Evolutionary conservation across 768 basidiomycete genomes (phyloP).

Genomic region (Hydnomerulius pinastri): DNA sequence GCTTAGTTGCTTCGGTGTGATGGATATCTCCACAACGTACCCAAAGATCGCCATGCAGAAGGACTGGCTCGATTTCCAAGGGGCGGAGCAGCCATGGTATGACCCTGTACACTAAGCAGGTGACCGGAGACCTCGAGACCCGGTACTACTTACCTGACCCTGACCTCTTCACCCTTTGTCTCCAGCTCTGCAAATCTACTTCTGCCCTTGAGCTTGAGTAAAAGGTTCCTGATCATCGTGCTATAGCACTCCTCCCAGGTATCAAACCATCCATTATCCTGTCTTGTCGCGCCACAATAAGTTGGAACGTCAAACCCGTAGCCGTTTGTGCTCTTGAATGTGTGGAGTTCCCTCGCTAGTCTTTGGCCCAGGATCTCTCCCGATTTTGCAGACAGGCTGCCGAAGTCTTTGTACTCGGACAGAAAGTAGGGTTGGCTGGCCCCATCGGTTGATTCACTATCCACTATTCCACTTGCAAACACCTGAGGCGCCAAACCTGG

Average conservation of each 20-base stretch:
- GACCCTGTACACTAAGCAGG: slow-evolving; percentile 46
- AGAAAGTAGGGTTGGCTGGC: slow-evolving; percentile 63
- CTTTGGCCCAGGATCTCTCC: slow-evolving; percentile 57
- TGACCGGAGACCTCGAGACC: background rate
- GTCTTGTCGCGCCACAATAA: slow-evolving; percentile 71
- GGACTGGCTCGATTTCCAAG: slow-evolving; percentile 61
- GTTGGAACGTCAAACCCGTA: slow-evolving; percentile 78
- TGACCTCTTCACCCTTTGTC: slow-evolving; percentile 51
- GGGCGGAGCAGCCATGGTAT: slow-evolving; percentile 67
- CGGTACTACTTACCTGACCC: slow-evolving; percentile 40
- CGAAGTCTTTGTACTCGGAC: slow-evolving; percentile 70
- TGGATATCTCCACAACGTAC: slow-evolving; percentile 38
- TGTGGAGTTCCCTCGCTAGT: slow-evolving; percentile 68
- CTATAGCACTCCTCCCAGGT: slow-evolving; percentile 73
- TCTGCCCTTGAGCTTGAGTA: slow-evolving; percentile 45
- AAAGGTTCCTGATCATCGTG: slow-evolving; percentile 59
- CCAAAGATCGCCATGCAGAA: slow-evolving; percentile 83
- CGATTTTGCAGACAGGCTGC: slow-evolving; percentile 44
- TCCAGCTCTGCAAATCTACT: slow-evolving; percentile 49
- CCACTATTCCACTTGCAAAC: slow-evolving; percentile 46
- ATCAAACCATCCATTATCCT: slow-evolving; percentile 72
- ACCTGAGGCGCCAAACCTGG: slow-evolving; percentile 66
- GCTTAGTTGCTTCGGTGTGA: background rate
- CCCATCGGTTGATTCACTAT: slow-evolving; percentile 26
- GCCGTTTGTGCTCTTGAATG: slow-evolving; percentile 49